Base-by-base conservation (phyloP, 1,139 yeast genomes). In the Pichia sp. region DNA sequence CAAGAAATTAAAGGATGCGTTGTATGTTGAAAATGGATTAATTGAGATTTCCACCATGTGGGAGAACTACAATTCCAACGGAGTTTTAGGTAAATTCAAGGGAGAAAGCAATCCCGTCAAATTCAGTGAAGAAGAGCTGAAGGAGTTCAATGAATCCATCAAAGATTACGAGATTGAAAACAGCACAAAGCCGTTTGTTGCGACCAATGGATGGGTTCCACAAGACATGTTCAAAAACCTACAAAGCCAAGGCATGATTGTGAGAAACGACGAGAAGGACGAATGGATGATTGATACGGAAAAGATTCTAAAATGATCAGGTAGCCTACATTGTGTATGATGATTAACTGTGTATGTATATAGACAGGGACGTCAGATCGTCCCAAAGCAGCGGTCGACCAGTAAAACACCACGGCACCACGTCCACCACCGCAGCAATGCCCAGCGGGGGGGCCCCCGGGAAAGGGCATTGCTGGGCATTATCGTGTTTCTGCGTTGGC, bases 131-230 rank as follows among this genome's bases (percentile, higher is more conserved):
- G 63, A 72, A 31, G 69, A 66, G 46, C 66, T 81, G 52, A 79
- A 80, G 54, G 70, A 73, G 48, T 86, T 84, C 64, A 81, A 80
- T 53, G 65, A 71, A 31, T 80, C 78, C 33, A 75, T 88, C 62
- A 83, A 79, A 56, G 79, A 75, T 45, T 85, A 88, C 71, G 93
- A 87, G 67, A 71, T 79, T 59, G 82, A 80, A 59, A 71, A 87
- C 48, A 77, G 84, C 41, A 74, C 82, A 9, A 79, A 83, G 52
- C 97, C 97, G 46, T 90, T 90, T 68, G 84, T 88, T 39, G 95
- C 95, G 48, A 87, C 97, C 41, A 87, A 88, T 53, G 96, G 96
- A 7, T 91, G 97, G 96, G 79, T 93, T 54, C 96, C 98, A 29
- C 96, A 88, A 66, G 96, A 89, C 64, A 80, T 89, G 85, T 90